Conservation (phyloP, 345 rosid genomes). For the Trapa bicornis region DNA sequence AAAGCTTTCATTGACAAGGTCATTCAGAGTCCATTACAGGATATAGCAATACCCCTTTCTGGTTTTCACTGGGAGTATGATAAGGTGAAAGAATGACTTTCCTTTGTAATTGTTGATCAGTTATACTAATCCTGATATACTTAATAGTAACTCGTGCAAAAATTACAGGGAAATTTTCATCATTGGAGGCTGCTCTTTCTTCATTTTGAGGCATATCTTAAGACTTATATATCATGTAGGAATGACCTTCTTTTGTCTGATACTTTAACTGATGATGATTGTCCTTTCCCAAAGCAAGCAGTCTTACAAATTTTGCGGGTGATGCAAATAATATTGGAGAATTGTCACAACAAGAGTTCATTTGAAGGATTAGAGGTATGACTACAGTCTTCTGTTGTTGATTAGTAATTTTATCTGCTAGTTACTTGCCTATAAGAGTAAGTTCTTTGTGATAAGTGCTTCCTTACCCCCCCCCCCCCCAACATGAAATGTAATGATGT, state of each 20-base stretch:
- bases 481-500: neutral
- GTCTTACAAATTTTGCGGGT: conserved; percentile 80
- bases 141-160: conserved; percentile 4
- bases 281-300: conserved; percentile 66
- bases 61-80: conserved; percentile 86
- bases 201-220: conserved; percentile 86
- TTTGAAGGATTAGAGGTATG: conserved; percentile 92
- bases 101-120: neutral
- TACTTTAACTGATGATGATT: conserved; percentile 51
- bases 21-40: conserved; percentile 89
- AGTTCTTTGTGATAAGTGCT: neutral
- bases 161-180: conserved; percentile 79
- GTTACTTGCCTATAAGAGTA: neutral
- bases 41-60: conserved; percentile 92
- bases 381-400: neutral
- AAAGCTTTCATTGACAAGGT: conserved; percentile 90
- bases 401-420: conserved; percentile 1
- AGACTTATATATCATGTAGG: conserved; percentile 64
- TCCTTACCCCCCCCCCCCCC: neutral
- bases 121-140: neutral
- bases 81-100: conserved; percentile 38
- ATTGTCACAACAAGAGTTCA: conserved; percentile 77
- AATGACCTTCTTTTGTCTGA: conserved; percentile 75
- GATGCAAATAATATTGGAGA: conserved; percentile 83
- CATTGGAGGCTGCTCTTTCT: conserved; percentile 94